Evolutionary conservation across 305 asterid genomes (phyloP), one percentile per base, ranked within the genome.

Genomic region (Lippia alba): DNA sequence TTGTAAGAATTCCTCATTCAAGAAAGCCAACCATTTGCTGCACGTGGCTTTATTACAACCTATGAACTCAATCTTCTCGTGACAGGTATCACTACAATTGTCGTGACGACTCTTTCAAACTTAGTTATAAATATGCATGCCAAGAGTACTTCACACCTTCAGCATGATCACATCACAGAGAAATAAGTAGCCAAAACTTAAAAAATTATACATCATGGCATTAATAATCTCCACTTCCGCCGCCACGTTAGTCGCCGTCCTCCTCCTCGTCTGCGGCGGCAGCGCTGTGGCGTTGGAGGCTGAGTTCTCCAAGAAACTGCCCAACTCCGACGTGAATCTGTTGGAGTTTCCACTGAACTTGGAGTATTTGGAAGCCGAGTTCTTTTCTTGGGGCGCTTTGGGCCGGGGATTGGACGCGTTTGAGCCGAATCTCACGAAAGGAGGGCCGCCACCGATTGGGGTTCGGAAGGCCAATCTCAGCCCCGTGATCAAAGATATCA

Each of bases 341-440:
- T 6, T 92, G 69, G 96, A 92, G 50, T 88, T 92, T 40, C 90
- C 96, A 0, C 46, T 90, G 30, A 92, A 92, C 73, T 74, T 90
- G 59, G 96, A 92, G 86, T 90, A 76, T 55, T 71, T 92, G 69
- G 96, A 92, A 73, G 96, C 98, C 0, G 98, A 92, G 69, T 92
- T 90, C 81, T 90, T 92, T 82, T 69, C 86, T 3, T 88, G 80
- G 78, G 94, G 82, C 10, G 85, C 94, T 40, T 40, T 84, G 4
- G 98, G 96, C 33, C 56, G 14, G 15, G 98, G 96, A 9, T 41
- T 90, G 36, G 96, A 92, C 65, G 39, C 3, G 14, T n/a, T 80
- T 0, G 90, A 73, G 5, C 94, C 98, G 7, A 63, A 74, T 18
- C 94, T 92, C 4, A 60, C 91, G 20, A 73, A 41, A 33, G 89